Conservation (phyloP, 2,329 filamentous ascomycete genomes). For the Colletotrichum endophyticum region DNA sequence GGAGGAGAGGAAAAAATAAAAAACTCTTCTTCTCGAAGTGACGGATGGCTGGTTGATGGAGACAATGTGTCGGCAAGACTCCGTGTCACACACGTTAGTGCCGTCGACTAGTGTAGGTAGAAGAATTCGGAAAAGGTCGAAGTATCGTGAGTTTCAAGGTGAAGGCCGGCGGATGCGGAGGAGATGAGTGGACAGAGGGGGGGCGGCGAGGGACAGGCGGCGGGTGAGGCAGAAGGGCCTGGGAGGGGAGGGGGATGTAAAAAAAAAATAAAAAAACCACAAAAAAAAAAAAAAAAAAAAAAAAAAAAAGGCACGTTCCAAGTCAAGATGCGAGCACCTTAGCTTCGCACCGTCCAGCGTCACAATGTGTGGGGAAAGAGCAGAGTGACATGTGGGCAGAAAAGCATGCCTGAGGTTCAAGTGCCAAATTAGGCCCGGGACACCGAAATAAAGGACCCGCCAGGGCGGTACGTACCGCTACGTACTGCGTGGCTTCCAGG, state of each 20-base stretch:
- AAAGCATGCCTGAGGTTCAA: neutral
- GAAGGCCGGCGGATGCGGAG: neutral
- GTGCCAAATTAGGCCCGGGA: neutral
- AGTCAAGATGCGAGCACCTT: neutral
- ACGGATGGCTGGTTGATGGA: neutral
- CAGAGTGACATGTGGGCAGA: conserved; percentile 11
- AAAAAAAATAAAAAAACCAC: neutral
- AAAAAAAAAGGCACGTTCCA: neutral
- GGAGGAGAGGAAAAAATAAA: neutral
- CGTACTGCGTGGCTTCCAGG: neutral
- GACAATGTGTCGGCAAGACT: neutral
- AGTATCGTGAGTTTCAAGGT: neutral
- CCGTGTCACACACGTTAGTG: neutral
- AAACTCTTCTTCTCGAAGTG: neutral
- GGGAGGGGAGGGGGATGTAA: neutral
- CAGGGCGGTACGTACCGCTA: neutral
- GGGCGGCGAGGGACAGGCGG: neutral
- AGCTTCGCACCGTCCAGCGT: neutral
- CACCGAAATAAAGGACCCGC: conserved; percentile 3
- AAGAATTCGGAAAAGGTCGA: neutral
- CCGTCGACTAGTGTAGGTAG: neutral
- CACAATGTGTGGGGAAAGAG: neutral
- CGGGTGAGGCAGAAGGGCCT: neutral
- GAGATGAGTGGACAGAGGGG: neutral
- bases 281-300: neutral